phyloP scores from a whole-genome alignment of 2,329 filamentous ascomycete genomes.

The Fusarium newnesense region DNA sequence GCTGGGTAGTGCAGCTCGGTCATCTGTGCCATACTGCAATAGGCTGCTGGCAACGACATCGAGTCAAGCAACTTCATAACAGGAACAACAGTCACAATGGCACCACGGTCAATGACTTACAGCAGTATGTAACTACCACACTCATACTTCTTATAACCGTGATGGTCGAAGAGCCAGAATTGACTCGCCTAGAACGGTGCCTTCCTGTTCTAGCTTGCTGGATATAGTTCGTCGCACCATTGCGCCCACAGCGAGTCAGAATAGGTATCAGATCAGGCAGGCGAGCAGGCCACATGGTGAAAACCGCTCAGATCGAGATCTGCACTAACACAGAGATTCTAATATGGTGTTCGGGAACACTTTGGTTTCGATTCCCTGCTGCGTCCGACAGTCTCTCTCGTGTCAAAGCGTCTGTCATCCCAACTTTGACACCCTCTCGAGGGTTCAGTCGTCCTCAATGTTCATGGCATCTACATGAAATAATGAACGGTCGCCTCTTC shows the following conservation, averaged over 20 bases:
- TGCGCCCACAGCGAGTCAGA: conserved; percentile 42
- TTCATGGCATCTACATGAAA: conserved; percentile 10
- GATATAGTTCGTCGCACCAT: conserved; percentile 34
- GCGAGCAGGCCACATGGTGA: conserved; percentile 36
- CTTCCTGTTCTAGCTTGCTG: conserved; percentile 32
- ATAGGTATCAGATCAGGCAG: conserved; percentile 40
- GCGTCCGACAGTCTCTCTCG: conserved; percentile 14
- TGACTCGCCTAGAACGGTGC: conserved; percentile 28
- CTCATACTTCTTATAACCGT: conserved; percentile 9
- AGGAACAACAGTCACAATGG: conserved; percentile 8
- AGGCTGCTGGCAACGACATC: conserved; percentile 14
- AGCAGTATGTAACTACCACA: neutral
- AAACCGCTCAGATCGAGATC: conserved; percentile 43
- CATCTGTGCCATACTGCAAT: conserved; percentile 27
- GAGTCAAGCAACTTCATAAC: conserved; percentile 35
- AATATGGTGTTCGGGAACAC: conserved; percentile 29
- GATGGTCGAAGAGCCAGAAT: conserved; percentile 20
- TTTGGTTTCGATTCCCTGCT: conserved; percentile 34
- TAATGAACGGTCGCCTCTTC: neutral
- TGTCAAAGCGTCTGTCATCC: conserved; percentile 35
- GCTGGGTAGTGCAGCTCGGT: conserved; percentile 22
- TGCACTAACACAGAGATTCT: conserved; percentile 41
- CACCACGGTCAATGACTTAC: conserved; percentile 3
- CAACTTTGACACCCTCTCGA: conserved; percentile 29
- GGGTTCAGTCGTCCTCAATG: conserved; percentile 11